These are phyloP conservation scores for Paracoccidioides lutzii DNA, from an alignment of 2,329 filamentous ascomycete species.

Conservation along the genomic window DNA sequence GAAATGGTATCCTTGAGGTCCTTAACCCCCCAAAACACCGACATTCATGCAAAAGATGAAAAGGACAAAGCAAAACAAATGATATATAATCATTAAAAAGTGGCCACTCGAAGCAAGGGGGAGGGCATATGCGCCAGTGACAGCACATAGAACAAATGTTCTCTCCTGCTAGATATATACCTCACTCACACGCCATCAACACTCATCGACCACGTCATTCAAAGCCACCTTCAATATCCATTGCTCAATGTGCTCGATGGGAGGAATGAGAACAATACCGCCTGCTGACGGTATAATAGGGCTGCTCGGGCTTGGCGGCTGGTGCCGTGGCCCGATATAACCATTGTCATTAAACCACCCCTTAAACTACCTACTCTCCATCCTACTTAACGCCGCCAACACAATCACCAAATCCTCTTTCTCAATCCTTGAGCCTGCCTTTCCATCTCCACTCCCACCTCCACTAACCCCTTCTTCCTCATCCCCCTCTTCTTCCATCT, in stretches of 20 bases:
- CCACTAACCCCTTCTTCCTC: slow-evolving; percentile 4
- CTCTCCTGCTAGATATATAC: too few species aligned
- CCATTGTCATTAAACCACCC: not conserved
- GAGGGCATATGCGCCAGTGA: too few species aligned
- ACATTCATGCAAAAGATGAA: not conserved
- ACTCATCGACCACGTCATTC: too few species aligned
- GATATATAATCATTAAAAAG: too few species aligned
- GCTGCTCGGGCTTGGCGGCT: too few species aligned
- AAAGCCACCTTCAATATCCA: too few species aligned
- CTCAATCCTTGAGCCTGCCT: slow-evolving; percentile 10
- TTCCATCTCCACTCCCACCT: slow-evolving; percentile 1
- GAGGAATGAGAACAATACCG: too few species aligned
- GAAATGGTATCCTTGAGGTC: too few species aligned
- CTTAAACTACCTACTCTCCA: slow-evolving; percentile 16
- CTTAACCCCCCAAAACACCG: not conserved
- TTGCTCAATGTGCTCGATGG: too few species aligned
- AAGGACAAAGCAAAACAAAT: not conserved
- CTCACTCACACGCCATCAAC: too few species aligned
- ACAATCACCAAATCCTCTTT: slow-evolving; percentile 27
- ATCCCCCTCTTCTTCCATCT: slow-evolving; percentile 6
- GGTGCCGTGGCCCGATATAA: not conserved
- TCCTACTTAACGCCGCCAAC: slow-evolving; percentile 28
- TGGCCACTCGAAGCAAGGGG: not conserved
- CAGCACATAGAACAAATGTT: too few species aligned
- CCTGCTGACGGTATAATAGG: too few species aligned